Evolutionary conservation across 2,329 filamentous ascomycete genomes (phyloP), one percentile per base, ranked within the genome.

Genomic region (Neofusicoccum sp.): DNA sequence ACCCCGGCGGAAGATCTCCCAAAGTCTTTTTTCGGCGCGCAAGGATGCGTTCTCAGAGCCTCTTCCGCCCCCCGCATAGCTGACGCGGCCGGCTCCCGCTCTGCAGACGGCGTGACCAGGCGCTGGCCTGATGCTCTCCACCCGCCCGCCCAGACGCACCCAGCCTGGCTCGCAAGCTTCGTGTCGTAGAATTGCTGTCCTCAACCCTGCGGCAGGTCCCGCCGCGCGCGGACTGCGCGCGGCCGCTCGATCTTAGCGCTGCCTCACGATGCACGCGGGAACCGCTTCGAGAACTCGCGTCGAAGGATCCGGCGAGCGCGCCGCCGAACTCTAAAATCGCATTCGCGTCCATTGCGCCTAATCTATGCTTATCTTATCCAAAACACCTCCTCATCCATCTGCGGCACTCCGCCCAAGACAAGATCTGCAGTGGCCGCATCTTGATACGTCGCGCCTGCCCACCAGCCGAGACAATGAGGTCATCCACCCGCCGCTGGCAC

Each of bases 321-420:
- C 51, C 34, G 40, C 51, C 51, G 26, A 56, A 28, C 38, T 43
- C 24, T 30, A 40, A 34, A 43, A 30, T 43, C 26, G 26, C 38
- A 56, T 56, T 56, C 34, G 11, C 31, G 31, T 9, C 53, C 43
- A 34, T 34, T 47, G 41, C 54, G 54, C 54, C 54, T 38, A 47
- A 45, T 58, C 41, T 58, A 58, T 58, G 54, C 54, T 58, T 58
- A 58, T 58, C 54, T 58, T 58, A 58, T 58, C 54, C 54, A 58
- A 58, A 45, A 58, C 54, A 30, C 51, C 36, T 56, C 36, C 51
- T 56, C 51, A 26, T 41, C 38, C 51, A 43, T 28, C 51, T 56
- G 51, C 43, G 51, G 51, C 51, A 56, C 51, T 43, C 30, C 12
- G 6, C 54, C 41, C 41, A 36, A 45, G 51, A 14, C 51, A 31